Base-by-base conservation (phyloP, 1,284 basidiomycete genomes). In the Pseudozyma sp. region DNA sequence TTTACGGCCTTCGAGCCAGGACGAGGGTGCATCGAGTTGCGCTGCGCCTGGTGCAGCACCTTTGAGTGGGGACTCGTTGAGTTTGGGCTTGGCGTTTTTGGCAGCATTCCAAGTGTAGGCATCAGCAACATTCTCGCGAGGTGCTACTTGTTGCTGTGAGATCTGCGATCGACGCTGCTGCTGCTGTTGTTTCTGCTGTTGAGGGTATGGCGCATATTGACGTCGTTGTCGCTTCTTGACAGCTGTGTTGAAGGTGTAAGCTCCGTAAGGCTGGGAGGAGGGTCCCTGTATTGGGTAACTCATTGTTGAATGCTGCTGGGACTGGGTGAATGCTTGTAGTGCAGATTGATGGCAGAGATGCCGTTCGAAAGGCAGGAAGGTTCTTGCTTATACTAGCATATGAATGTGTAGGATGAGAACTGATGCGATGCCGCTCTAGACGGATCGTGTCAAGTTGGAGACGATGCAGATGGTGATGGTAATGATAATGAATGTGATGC, bases 21-120 rank as follows among this genome's bases (percentile, higher is more conserved):
- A 58, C 1, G 65, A 31, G 3, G 72, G 73, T 8, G 76, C 69
- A 36, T 72, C 73, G 19, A 68, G 44, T 57, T 76, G 73, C 3
- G 73, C 73, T 16, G 58, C 60, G 8, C 73, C 73, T 4, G 72
- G 71, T 34, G 56, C 71, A 9, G 62, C 71, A 34, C 42, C 59
- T 43, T 74, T 74, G 71, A 74, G 71, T 5, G 71, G 58, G n/a
- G 66, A 74, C 50, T 62, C 66, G 55, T 59, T 69, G 25, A 51
- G 31, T 42, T 66, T 65, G 34, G 56, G 44, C 36, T 70, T 75
- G n/a, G 52, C 31, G 1, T 59, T 19, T 52, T 75, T 75, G 13
- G 68, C 72, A n/a, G 72, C 72, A 50, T 75, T 75, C 72, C 72
- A 75, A 10, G 72, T 75, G 56, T 53, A 63, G 39, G 72, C 61